Conservation (phyloP, 1,139 yeast species). For the Scheffersomyces quercinus region DNA sequence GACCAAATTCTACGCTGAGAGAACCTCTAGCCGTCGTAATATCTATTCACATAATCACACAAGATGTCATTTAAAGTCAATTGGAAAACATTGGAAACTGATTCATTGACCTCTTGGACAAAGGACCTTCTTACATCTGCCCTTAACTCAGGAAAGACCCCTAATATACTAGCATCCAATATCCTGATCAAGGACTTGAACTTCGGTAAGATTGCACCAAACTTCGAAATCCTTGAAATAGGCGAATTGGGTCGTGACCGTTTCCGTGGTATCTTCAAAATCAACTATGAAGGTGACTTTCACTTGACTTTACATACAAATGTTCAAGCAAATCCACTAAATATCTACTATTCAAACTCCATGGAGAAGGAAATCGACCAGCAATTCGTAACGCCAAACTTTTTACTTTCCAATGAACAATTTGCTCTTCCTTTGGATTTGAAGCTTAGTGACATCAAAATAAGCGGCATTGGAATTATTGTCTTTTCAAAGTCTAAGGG, state of each 20-base stretch:
- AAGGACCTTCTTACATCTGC: slow-evolving; percentile 73
- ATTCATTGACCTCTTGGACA: slow-evolving; percentile 65
- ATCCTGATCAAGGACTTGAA: slow-evolving; percentile 73
- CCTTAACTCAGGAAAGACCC: slow-evolving; percentile 72
- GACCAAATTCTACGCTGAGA: no score
- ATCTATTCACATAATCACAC: neutral
- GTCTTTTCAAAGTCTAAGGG: slow-evolving; percentile 84
- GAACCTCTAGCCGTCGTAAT: no score
- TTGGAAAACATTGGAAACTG: slow-evolving; percentile 78
- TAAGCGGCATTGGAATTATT: slow-evolving; percentile 80
- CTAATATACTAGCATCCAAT: slow-evolving; percentile 72
- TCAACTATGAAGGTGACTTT: slow-evolving; percentile 79
- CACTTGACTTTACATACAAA: slow-evolving; percentile 77
- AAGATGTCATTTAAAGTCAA: slow-evolving; percentile 76
- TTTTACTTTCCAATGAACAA: slow-evolving; percentile 65
- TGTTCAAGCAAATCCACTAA: slow-evolving; percentile 82
- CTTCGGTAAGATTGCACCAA: slow-evolving; percentile 78
- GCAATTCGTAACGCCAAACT: slow-evolving; percentile 63
- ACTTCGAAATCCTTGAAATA: slow-evolving; percentile 78
- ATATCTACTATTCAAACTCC: slow-evolving; percentile 59
- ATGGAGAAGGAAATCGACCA: slow-evolving; percentile 37
- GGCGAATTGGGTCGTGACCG: slow-evolving; percentile 82
- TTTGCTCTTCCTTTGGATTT: slow-evolving; percentile 79
- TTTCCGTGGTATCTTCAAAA: slow-evolving; percentile 83
- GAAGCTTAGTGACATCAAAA: slow-evolving; percentile 67